Evolutionary conservation across 495 filamentous ascomycete genomes (phyloP).

Genomic region (Hypoxylon fuscum): DNA sequence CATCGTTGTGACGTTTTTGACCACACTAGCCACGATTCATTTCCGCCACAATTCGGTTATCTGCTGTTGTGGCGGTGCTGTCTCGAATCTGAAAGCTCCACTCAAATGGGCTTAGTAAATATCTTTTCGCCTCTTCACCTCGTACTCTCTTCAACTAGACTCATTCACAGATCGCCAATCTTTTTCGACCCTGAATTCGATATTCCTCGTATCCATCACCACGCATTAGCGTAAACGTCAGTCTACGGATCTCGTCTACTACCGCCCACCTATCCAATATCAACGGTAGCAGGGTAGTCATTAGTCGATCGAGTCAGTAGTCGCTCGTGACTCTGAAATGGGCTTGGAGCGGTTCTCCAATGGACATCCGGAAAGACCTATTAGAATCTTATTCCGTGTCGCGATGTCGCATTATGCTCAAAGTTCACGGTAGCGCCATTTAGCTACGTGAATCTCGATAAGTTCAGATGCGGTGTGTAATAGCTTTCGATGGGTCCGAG

Average conservation of each 20-base stretch:
- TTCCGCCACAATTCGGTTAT: not conserved
- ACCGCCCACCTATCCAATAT: not conserved
- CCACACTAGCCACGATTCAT: too few species aligned
- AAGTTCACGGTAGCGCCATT: slow-evolving; percentile 16
- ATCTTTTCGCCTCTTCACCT: not conserved
- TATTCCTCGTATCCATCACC: slow-evolving; percentile 30
- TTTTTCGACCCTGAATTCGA: slow-evolving; percentile 4
- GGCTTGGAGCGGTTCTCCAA: slow-evolving; percentile 19
- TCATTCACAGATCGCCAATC: slow-evolving; percentile 10
- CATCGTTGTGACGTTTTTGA: too few species aligned
- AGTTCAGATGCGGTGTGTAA: not conserved
- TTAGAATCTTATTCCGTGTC: slow-evolving; percentile 10
- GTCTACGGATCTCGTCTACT: slow-evolving; percentile 5
- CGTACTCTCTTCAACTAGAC: not conserved
- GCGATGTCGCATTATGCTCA: slow-evolving; percentile 12
- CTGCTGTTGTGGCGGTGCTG: slow-evolving; percentile 12
- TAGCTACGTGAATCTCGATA: slow-evolving; percentile 2
- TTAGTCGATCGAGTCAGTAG: slow-evolving; percentile 11
- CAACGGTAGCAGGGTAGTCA: too few species aligned
- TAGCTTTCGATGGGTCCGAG: not conserved
- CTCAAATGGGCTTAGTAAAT: not conserved
- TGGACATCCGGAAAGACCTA: slow-evolving; percentile 31
- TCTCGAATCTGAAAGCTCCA: not conserved
- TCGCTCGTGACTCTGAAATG: slow-evolving; percentile 14
- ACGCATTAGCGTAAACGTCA: slow-evolving; percentile 23